Base-by-base conservation (phyloP, 2,329 filamentous ascomycete species). In the Metarhizium robertsii region DNA sequence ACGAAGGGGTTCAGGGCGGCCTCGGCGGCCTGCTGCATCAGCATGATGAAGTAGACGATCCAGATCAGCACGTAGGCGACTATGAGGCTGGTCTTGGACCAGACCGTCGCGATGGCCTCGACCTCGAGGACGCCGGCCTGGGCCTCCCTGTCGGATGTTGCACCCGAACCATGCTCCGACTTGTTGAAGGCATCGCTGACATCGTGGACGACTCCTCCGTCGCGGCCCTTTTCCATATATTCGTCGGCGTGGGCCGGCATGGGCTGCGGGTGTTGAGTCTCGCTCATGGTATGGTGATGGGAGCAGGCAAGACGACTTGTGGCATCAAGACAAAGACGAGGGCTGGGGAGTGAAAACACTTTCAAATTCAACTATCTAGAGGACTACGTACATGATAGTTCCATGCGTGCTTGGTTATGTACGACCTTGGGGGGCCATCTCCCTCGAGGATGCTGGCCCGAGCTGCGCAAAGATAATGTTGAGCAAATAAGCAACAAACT, bases 11-110 rank as follows among this genome's bases (percentile, higher is more conserved):
- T 67, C n/a, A 79, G 63, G 13, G 65, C 69, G 10, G 61, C 55
- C 1, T 61, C 64, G 16, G 73, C 69, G 53, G 67, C 66, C 52
- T 73, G 66, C 57, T 75, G 68, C 51, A 77, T 62, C 36, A 70
- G 70, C 53, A 77, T 70, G 58, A 78, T 69, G 45, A 80, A 75
- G 61, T 75, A 75, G 55, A 78, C 71, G 34, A 77, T 54, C 68
- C 74, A 80, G 48, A 80, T 71, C 54, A 72, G 58, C 29, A 62
- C 55, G 57, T 75, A 78, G 25, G 70, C 72, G 18, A 64, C 53
- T 10, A 72, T 65, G 13, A 78, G 64, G 30, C 71, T 64, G 3
- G 63, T 62, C 50, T 62, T 70, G 2, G 70, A 69, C 60, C 72
- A 77, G 25, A 69, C 66, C 7, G 64, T 61, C 4, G 73, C 71